Base-by-base conservation (phyloP, 1,139 yeast genomes). In the Zygosaccharomyces sapae region DNA sequence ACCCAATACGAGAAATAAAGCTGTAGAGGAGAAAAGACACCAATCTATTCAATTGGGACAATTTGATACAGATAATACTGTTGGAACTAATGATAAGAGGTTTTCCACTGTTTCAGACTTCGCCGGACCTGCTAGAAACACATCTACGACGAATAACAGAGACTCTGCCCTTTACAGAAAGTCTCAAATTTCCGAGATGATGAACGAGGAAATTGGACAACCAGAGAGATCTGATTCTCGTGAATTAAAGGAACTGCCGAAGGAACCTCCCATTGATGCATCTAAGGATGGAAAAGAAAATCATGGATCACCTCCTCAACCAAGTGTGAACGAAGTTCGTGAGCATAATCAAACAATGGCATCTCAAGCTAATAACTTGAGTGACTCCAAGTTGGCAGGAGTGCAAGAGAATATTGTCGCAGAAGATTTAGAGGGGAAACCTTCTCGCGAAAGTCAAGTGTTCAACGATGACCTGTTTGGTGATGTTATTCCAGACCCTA, bases 391-490 rank as follows among this genome's bases (percentile, higher is more conserved):
- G 7, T 5, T 10, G 3, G n/a, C n/a, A 10, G 18, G 16, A 6
- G 6, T 5, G 16, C 31, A 12, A 37, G 19, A 37, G 10, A n/a
- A 19, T 10, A 6, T 20, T 6, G 27, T 30, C 5, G 10, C 31
- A 3, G 40, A 37, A 7, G 29, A n/a, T 10, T n/a, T 37, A 25
- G 18, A 12, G 18, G 29, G 31, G 29, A 43, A 42, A 20, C 19
- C 43, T 13, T 45, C 46, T 8, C 53, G 59, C 4, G 61, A 58
- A 41, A 56, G 59, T 25, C 53, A 53, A 33, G 44, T 58, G 1
- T 62, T 59, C 43, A 55, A 59, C 33, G 56, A 55, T 30, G 66
- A 62, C 38, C 44, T 61, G 4, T 62, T 53, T 44, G 66, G 65
- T 9, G 66, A 61, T 33, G 48, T 58, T 30, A 34, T 50, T 9